Percentiles rank a stretch among this genome's conserved stretches.
These are phyloP conservation scores for Pichia cabralensis DNA, from an alignment of 805 yeast genomes.

Conservation along the genomic window DNA sequence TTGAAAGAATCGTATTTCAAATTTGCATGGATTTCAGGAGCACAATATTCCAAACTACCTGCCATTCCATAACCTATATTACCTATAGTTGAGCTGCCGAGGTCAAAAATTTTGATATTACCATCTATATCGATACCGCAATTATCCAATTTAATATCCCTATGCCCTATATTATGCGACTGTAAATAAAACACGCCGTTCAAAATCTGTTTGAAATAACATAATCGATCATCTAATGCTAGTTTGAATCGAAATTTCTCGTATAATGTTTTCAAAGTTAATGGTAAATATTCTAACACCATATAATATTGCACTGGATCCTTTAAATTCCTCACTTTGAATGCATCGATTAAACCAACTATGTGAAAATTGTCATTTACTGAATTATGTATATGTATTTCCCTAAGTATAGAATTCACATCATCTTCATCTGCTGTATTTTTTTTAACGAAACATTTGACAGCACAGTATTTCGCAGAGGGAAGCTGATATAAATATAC, in stretches of 20 bases:
- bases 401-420: slow-evolving; percentile 28
- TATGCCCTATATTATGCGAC: slow-evolving; percentile 28
- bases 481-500: slow-evolving; percentile 4
- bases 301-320: slow-evolving; percentile 19
- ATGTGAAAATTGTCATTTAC: slow-evolving; percentile 26
- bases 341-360: slow-evolving; percentile 26
- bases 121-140: slow-evolving; percentile 27
- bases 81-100: slow-evolving; percentile 33
- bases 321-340: slow-evolving; percentile 19
- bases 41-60: slow-evolving; percentile 35
- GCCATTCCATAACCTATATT: slow-evolving; percentile 31
- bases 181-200: slow-evolving; percentile 33
- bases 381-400: slow-evolving; percentile 23
- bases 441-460: slow-evolving; percentile 33
- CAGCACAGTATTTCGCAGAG: slow-evolving; percentile 23
- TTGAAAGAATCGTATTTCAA: slow-evolving; percentile 32
- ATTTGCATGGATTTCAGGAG: slow-evolving; percentile 35
- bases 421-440: slow-evolving; percentile 33
- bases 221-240: slow-evolving; percentile 14
- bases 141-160: slow-evolving; percentile 43
- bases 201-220: slow-evolving; percentile 34
- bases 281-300: slow-evolving; percentile 28
- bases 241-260: not conserved
- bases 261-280: slow-evolving; percentile 11
- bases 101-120: slow-evolving; percentile 37